A percentile compares a stretch with the other conserved stretches of the same genome.
Conservation (phyloP, 2,329 filamentous ascomycete species). For the Lasiodiplodia citricola region DNA sequence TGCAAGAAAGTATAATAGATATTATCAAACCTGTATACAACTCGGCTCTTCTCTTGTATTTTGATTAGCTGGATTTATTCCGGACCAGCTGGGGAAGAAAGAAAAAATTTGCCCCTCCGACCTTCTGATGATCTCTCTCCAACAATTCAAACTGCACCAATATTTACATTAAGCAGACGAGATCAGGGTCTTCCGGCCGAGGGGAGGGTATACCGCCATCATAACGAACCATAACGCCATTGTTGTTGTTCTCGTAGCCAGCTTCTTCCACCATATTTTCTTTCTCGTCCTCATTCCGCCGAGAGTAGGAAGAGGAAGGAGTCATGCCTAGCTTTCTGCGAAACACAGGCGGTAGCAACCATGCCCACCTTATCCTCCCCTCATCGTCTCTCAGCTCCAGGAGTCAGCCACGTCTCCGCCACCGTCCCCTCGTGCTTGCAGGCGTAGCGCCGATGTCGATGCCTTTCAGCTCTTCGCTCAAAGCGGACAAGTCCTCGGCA, state of each 20-base stretch:
- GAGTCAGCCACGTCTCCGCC: conserved; percentile 19
- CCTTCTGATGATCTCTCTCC: background rate
- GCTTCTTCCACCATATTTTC: background rate
- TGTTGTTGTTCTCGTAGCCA: background rate
- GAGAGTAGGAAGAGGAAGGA: conserved; percentile 1
- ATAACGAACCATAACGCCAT: conserved; percentile 19
- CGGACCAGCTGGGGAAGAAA: background rate
- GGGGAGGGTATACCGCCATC: conserved; percentile 13
- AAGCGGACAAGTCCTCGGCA: conserved; percentile 59
- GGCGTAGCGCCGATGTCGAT: conserved; percentile 50
- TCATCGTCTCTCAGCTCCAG: conserved; percentile 12
- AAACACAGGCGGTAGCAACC: conserved; percentile 1
- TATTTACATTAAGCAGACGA: conserved; percentile 22
- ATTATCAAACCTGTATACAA: conserved; percentile 20
- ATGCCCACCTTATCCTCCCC: background rate
- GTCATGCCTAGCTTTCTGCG: background rate
- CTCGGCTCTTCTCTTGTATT: background rate
- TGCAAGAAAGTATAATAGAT: conserved; percentile 9
- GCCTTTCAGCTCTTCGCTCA: conserved; percentile 72
- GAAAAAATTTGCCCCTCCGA: background rate
- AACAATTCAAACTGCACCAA: background rate
- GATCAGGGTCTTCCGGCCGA: background rate
- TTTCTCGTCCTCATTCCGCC: conserved; percentile 10
- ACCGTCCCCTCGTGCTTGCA: conserved; percentile 9
- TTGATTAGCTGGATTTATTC: background rate